Percentiles rank a stretch among this genome's conserved stretches.
Conservation (phyloP, 2,329 filamentous ascomycete genomes). For the Pyricularia pennisetigena region DNA sequence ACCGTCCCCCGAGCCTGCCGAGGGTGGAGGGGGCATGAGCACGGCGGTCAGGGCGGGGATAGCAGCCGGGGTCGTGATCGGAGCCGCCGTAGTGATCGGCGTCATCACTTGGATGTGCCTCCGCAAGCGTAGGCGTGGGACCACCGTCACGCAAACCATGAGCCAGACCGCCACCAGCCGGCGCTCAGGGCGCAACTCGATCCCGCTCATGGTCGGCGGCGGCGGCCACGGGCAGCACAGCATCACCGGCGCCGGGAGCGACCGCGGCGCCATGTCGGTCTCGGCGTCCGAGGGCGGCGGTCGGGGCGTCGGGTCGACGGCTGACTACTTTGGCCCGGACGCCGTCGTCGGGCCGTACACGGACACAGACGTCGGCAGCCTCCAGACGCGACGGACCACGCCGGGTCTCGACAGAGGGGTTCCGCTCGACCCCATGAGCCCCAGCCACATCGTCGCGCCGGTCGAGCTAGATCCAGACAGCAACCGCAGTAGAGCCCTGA, state of each 20-base stretch:
- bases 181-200: constrained; percentile 7
- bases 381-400: constrained; percentile 10
- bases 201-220: constrained; percentile 6
- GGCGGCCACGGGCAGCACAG: constrained; percentile 1
- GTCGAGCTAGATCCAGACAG: constrained; percentile 41
- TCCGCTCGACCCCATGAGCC: constrained; percentile 31
- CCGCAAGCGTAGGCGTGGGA: constrained; percentile 23
- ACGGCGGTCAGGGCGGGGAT: constrained; percentile 46
- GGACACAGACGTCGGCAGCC: constrained; percentile 16
- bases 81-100: constrained; percentile 29
- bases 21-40: constrained; percentile 20
- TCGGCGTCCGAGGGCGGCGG: constrained; percentile 11
- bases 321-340: constrained; percentile 34
- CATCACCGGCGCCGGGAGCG: constrained; percentile 6
- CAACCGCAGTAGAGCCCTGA: neutral
- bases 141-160: constrained; percentile 8
- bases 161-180: constrained; percentile 1
- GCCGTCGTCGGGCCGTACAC: constrained; percentile 37
- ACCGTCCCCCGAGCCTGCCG: constrained; percentile 7
- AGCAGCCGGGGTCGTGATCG: constrained; percentile 40
- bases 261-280: constrained; percentile 21
- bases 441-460: constrained; percentile 37
- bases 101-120: constrained; percentile 37
- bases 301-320: constrained; percentile 18
- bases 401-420: constrained; percentile 25